Conservation (phyloP, 441 rosid species). For the Adansonia gregorii region DNA sequence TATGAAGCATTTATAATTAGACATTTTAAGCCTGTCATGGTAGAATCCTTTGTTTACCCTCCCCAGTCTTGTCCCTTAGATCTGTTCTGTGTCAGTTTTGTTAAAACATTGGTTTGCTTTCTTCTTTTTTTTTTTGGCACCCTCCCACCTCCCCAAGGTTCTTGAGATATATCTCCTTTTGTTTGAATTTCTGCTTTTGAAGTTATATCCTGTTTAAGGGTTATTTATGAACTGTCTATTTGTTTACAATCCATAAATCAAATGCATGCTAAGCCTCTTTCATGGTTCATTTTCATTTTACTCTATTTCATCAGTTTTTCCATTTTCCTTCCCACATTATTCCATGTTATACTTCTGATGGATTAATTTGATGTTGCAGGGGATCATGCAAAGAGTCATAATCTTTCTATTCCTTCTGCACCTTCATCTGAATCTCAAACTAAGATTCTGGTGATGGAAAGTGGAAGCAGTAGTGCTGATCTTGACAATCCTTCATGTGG, state of each 20-base stretch:
- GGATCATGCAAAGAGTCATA: conserved; percentile 23
- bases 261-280: conserved; percentile 18
- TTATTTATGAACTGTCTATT: conserved; percentile 4
- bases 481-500: conserved; percentile 46
- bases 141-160: background rate
- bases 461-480: conserved; percentile 39
- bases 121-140: background rate
- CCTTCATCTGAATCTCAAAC: conserved; percentile 39
- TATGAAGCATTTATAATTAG: conserved; percentile 11
- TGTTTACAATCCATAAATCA: conserved; percentile 2
- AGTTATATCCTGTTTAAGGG: conserved; percentile 9
- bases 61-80: background rate
- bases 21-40: background rate
- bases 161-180: background rate
- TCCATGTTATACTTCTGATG: conserved; percentile 14
- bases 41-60: background rate
- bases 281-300: background rate
- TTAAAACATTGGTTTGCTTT: conserved; percentile 17
- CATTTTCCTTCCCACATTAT: background rate
- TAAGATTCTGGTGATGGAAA: conserved; percentile 38
- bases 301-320: conserved; percentile 35
- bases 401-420: conserved; percentile 33
- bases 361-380: conserved; percentile 39
- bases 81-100: background rate
- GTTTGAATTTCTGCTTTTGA: conserved; percentile 4